Evolutionary conservation across 805 yeast species (phyloP), one percentile per base, ranked within the genome.

Genomic region (Suhomyces prunicola): DNA sequence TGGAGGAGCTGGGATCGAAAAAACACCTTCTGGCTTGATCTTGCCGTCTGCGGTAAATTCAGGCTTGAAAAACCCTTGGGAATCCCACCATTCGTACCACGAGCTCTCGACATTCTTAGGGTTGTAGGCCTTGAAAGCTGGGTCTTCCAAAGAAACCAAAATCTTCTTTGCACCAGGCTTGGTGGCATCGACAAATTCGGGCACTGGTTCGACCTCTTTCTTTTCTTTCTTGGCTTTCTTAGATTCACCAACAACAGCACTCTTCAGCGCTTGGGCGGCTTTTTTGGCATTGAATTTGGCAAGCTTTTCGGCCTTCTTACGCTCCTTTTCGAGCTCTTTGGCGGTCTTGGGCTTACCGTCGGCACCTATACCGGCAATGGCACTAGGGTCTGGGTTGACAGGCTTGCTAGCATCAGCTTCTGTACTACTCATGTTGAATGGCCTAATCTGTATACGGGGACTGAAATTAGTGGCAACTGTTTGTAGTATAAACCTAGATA

Each of bases 1-100:
- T 57, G 99, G 99, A 40, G 99, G 29, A 9, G 29, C 94, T 40
- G 98, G 97, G 64, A 94, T 90, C 57, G 99, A 87, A 81, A 73
- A 93, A 94, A 79, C 67, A 61, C 98, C 98, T 65, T 84, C 92
- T 44, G 94, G 88, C 67, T 86, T 86, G 60, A 83, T 65, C 46
- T 85, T 73, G 46, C 97, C 97, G 65, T 86, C 85, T 53, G 74
- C 80, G 45, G 86, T 79, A 60, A 88, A 85, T 68, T 89, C 88
- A 17, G 99, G 99, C 72, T 87, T 86, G 65, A 94, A 94, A n/a
- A 83, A 85, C 17, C 94, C 96, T 71, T 89, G 81, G 64, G 87
- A 79, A 55, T 83, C 87, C 99, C 99, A 94, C 98, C 99, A 94
- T 17, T 82, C 84, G 73, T 93, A 93, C 99, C 99, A 94, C 12